phyloP scores from a whole-genome alignment of 768 basidiomycete species.

The Ephemerocybe angulata region DNA sequence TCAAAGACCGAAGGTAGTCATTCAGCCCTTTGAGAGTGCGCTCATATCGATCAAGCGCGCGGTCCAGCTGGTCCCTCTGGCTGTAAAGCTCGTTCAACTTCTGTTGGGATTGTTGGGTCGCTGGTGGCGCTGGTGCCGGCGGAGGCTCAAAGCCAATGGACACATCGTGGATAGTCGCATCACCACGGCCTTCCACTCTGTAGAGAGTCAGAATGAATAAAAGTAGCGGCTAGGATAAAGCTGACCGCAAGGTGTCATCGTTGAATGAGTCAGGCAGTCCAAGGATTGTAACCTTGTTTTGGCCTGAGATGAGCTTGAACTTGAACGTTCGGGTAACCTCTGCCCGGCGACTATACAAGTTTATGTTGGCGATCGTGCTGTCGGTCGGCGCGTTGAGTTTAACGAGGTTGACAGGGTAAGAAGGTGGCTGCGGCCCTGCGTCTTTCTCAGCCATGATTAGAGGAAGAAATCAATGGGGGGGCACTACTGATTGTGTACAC shows the following conservation, averaged over 20 bases:
- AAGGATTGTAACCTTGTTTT: constrained; percentile 37
- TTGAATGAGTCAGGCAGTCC: constrained; percentile 37
- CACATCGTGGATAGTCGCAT: constrained; percentile 45
- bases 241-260: constrained; percentile 36
- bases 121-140: constrained; percentile 18
- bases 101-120: constrained; percentile 12
- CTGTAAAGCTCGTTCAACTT: too few relatives aligned
- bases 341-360: constrained; percentile 39
- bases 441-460: neutral
- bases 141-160: constrained; percentile 24
- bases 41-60: too few relatives aligned
- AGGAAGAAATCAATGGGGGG: neutral
- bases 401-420: constrained; percentile 17
- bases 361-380: constrained; percentile 38
- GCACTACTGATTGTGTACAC: too few relatives aligned
- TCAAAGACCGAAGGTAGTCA: too few relatives aligned
- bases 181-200: constrained; percentile 42
- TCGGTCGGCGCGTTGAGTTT: constrained; percentile 26
- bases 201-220: neutral
- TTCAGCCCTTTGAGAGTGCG: too few relatives aligned
- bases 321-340: constrained; percentile 39
- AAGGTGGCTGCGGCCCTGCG: neutral
- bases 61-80: too few relatives aligned
- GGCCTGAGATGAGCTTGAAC: constrained; percentile 33
- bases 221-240: neutral